phyloP scores from a whole-genome alignment of 208 protist species.

The Phytomonas francai region DNA sequence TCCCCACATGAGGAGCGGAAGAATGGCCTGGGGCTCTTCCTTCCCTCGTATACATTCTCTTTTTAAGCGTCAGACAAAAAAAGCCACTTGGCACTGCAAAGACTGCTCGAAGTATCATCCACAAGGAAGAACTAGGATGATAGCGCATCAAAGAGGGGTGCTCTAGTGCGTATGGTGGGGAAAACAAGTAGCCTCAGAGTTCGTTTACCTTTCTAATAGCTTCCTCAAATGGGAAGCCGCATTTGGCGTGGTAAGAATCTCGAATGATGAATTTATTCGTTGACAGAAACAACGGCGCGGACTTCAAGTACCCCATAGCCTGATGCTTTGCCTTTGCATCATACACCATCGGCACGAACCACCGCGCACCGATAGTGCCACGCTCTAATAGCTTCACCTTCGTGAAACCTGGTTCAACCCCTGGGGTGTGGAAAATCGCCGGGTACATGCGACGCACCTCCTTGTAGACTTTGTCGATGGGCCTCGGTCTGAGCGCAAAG shows the following conservation, averaged over 20 bases:
- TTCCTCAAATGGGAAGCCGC: not conserved
- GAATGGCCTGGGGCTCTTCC: too few relatives aligned
- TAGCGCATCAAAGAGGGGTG: too few relatives aligned
- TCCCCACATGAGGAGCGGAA: too few relatives aligned
- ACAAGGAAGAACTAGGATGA: too few relatives aligned
- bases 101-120: too few relatives aligned
- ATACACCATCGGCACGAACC: conserved; percentile 2
- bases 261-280: not conserved
- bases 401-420: not conserved
- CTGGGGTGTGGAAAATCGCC: not conserved
- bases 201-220: not conserved
- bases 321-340: not conserved
- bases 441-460: not conserved
- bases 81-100: too few relatives aligned
- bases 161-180: not conserved
- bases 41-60: too few relatives aligned
- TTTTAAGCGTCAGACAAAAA: too few relatives aligned
- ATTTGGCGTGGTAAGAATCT: not conserved
- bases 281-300: not conserved
- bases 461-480: not conserved
- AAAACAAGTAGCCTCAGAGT: not conserved
- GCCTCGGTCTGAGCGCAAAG: not conserved
- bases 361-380: not conserved
- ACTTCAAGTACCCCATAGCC: not conserved
- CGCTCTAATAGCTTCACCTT: not conserved